Evolutionary conservation across 129 eudicot species (phyloP), one percentile per base, ranked within the genome.

Genomic region (Helianthus tuberosus): DNA sequence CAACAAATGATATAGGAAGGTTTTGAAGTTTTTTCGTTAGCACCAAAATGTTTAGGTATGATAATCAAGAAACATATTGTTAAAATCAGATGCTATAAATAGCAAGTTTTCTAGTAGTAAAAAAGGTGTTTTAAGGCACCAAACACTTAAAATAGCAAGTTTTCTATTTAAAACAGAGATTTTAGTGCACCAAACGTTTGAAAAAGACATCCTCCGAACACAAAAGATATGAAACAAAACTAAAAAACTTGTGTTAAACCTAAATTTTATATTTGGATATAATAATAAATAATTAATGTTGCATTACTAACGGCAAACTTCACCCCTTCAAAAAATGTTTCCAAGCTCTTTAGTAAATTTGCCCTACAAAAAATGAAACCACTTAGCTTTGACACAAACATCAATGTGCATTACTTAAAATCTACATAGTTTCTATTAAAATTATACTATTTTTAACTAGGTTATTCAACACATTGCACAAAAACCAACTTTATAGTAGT

Each of bases 121-220:
- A 43, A 55, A 72, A 64, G 60, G 73, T 65, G 53, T 16, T 64
- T 57, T 43, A 44, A 52, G 58, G 78, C 50, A 72, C 78, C 69
- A 65, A 78, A 78, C 82, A 71, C 67, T 72, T 71, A 5, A 68
- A 59, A 69, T 77, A 58, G 64, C 17, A 69, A 68, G 25, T 11
- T 69, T 10, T 36, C 25, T 32, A 59, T 47, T 16, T 35, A 48
- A 47, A 59, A 58, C 52, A 36, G 8, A 35, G 27, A 46, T 76
- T 29, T 46, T 47, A 27, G 44, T 58, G 64, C 27, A 47, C 75
- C 75, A 68, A 76, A 67, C 48, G 25, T 57, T 29, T 68, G 75
- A 50, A 11, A 68, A 8, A 46, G 75, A 77, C 64, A 53, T 66
- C 36, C 67, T 35, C 53, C 75, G 20, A 68, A 77, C 81, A 77